Evolutionary conservation across 169 alveolate genomes (phyloP).

Genomic region (Fabrea salina): DNA sequence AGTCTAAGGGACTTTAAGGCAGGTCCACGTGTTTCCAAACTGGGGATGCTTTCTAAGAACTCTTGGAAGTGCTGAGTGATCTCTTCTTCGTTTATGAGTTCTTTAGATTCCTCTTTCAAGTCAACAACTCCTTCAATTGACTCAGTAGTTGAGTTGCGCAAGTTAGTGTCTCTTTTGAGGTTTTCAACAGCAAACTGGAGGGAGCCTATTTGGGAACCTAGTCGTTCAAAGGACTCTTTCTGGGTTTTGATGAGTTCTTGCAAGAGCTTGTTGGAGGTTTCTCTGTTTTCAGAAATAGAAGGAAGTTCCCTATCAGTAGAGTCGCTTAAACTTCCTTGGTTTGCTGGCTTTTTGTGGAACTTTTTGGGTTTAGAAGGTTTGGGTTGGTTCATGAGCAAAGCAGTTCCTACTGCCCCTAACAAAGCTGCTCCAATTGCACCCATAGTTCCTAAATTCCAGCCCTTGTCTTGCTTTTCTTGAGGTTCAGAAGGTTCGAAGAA

Average conservation of each 20-base stretch:
- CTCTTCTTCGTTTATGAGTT: neutral
- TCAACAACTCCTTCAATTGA: neutral
- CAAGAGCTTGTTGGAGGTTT: too few relatives aligned
- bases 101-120: neutral
- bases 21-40: neutral
- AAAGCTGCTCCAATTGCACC: neutral
- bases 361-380: too few relatives aligned
- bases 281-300: too few relatives aligned
- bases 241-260: too few relatives aligned
- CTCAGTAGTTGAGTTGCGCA: neutral
- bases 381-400: too few relatives aligned
- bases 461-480: neutral
- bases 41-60: neutral
- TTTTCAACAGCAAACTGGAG: neutral
- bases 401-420: neutral
- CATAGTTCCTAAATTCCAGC: too few relatives aligned
- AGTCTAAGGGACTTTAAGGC: neutral
- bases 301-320: too few relatives aligned
- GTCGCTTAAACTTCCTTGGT: too few relatives aligned
- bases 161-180: neutral
- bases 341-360: too few relatives aligned
- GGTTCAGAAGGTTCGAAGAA: slow-evolving; percentile 2
- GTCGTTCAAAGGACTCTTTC: neutral
- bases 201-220: neutral
- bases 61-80: neutral